phyloP scores from a whole-genome alignment of 2,329 filamentous ascomycete genomes.

The Aureobasidium sp. region DNA sequence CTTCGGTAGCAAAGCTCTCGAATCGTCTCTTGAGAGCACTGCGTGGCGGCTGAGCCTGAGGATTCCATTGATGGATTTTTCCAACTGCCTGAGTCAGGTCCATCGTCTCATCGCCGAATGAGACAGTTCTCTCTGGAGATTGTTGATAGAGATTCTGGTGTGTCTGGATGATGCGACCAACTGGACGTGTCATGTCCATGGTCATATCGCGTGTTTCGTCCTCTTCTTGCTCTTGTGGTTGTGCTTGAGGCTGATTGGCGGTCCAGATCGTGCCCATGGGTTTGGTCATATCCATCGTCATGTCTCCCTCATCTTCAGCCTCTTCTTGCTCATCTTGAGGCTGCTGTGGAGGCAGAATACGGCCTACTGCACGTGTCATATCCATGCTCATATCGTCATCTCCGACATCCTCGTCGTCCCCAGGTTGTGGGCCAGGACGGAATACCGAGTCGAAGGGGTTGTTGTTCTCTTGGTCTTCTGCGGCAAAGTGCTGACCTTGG shows the following conservation, averaged over 20 bases:
- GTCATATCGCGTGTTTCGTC: conserved; percentile 55
- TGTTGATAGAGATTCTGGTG: background rate
- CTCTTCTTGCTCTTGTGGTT: conserved; percentile 39
- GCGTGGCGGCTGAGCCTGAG: conserved; percentile 28
- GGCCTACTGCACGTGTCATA: conserved; percentile 74
- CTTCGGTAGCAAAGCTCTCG: conserved; percentile 29
- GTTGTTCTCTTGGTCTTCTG: conserved; percentile 43
- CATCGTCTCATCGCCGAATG: conserved; percentile 42
- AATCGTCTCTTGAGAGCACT: conserved; percentile 37
- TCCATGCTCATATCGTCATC: conserved; percentile 78
- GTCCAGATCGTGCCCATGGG: conserved; percentile 14
- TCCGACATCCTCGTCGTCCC: conserved; percentile 39
- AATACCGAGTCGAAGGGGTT: conserved; percentile 44
- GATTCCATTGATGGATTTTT: conserved; percentile 35
- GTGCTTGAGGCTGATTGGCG: background rate
- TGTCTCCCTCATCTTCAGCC: conserved; percentile 10
- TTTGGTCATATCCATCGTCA: conserved; percentile 14
- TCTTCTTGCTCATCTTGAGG: background rate
- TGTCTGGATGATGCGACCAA: conserved; percentile 59
- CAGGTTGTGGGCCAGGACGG: conserved; percentile 23
- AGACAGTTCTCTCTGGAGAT: conserved; percentile 34
- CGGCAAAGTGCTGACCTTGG: conserved; percentile 41
- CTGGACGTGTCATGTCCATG: conserved; percentile 84
- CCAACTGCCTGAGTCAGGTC: conserved; percentile 51
- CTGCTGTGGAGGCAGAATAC: conserved; percentile 46